phyloP scores from a whole-genome alignment of 116 monocot genomes.

The Cymodocea nodosa region DNA sequence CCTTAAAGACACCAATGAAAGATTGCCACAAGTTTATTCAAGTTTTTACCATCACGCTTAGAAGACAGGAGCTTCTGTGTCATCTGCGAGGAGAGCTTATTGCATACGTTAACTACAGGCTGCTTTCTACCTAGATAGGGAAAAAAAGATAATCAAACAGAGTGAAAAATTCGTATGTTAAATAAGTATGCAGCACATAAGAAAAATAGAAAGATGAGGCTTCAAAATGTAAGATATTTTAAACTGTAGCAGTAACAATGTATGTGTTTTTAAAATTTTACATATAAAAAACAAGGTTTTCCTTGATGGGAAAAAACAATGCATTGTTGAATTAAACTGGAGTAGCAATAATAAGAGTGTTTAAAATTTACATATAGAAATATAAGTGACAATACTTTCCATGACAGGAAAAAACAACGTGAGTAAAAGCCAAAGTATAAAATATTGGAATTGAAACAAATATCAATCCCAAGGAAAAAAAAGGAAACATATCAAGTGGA shows the following conservation, averaged over 20 bases:
- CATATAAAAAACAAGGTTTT: not conserved
- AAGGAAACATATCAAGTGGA: no score
- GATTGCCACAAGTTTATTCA: not conserved
- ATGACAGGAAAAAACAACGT: no score
- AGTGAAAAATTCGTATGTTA: no score
- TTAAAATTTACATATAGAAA: no score
- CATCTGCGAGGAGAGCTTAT: constrained; percentile 60
- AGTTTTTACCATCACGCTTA: constrained; percentile 31
- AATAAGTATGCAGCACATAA: not conserved
- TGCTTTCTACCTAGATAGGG: constrained; percentile 30
- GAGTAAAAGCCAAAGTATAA: no score
- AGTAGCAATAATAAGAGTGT: no score
- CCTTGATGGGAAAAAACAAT: not conserved
- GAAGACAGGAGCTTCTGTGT: constrained; percentile 24
- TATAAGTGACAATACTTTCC: no score
- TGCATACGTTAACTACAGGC: constrained; percentile 13
- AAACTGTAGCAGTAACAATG: not conserved
- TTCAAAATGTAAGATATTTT: not conserved
- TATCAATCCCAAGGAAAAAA: no score
- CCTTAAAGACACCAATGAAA: not conserved
- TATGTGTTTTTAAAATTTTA: not conserved
- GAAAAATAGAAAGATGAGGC: not conserved
- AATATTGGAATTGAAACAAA: no score
- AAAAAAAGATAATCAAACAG: constrained; percentile 1
- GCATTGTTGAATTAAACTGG: no score